Percentiles rank a stretch among this genome's conserved stretches.
These are phyloP conservation scores for Hondaea fermentalgiana DNA, from an alignment of 108 stramenopile species.

Conservation along the genomic window DNA sequence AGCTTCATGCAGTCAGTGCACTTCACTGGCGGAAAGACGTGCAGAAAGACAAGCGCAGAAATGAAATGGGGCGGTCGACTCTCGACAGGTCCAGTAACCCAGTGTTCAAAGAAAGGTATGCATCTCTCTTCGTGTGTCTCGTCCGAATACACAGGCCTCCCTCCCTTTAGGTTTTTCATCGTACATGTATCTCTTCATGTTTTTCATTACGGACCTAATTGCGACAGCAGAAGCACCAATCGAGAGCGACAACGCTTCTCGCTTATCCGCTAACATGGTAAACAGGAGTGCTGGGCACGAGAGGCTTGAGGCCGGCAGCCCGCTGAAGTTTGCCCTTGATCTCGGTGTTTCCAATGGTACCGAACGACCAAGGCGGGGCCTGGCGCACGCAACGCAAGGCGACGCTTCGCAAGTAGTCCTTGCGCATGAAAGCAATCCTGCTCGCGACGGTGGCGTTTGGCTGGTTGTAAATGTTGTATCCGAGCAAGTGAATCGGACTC, in stretches of 20 bases:
- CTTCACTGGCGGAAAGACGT: too few relatives aligned
- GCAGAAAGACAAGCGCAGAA: too few relatives aligned
- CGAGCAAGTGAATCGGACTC: conserved; percentile 21
- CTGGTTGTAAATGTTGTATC: conserved; percentile 22
- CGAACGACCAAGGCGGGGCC: conserved; percentile 12
- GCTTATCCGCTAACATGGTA: neutral
- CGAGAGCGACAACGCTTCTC: neutral
- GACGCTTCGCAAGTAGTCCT: neutral
- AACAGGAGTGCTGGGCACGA: neutral
- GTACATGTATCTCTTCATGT: too few relatives aligned
- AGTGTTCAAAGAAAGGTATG: too few relatives aligned
- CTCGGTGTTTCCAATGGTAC: conserved; percentile 10
- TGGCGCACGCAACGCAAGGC: neutral
- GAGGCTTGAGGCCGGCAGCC: neutral
- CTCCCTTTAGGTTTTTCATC: too few relatives aligned
- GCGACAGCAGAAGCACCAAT: too few relatives aligned
- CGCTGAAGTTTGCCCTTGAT: neutral
- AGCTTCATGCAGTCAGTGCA: too few relatives aligned
- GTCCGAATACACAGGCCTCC: too few relatives aligned
- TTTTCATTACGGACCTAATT: too few relatives aligned
- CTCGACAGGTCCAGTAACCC: too few relatives aligned
- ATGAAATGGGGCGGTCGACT: too few relatives aligned
- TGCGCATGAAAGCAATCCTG: neutral
- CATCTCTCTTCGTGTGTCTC: too few relatives aligned
- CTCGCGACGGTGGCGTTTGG: neutral